Base-by-base conservation (phyloP, 169 alveolate genomes). In the Amoebophrya sp. region DNA sequence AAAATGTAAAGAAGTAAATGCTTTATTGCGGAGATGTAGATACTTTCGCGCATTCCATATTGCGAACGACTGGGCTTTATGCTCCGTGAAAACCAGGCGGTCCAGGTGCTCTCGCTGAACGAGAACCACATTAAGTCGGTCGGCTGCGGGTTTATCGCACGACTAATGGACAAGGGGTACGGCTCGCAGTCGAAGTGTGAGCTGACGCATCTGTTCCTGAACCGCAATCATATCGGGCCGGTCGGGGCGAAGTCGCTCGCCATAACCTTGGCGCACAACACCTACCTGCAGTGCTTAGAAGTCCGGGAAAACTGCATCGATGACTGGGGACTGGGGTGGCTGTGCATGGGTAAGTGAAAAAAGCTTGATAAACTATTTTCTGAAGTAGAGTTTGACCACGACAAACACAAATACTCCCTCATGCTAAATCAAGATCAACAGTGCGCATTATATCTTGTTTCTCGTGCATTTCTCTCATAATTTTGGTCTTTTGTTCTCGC, bases 291-390 rank as follows among this genome's bases (percentile, higher is more conserved):
- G 35, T 2, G 2, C 2, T 25, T 66, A 25, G 83, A 66, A 25
- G 35, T 66, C 38, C 29, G 83, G 83, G 83, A 66, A 25, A 66
- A 66, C 83, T 7, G 35, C 35, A 66, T 66, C 83, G 83, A 66
- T 25, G 29, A 18, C 18, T 66, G 83, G 83, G 83, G 83, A 25
- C 32, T 66, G 35, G 83, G 83, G 10, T 66, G 83, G 83, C 29
- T 66, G 35, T 66, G 83, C 83, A 66, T 66, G 83, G 83, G 83
- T 47, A 47, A n/a, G n/a, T n/a, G n/a, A n/a, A n/a, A n/a, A n/a
- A n/a, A n/a, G n/a, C n/a, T n/a, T n/a, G n/a, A n/a, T n/a, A n/a
- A n/a, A n/a, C n/a, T n/a, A n/a, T n/a, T n/a, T n/a, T n/a, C n/a
- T n/a, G n/a, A n/a, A n/a, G n/a, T n/a, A n/a, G n/a, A n/a, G n/a